phyloP scores from a whole-genome alignment of 2,329 filamentous ascomycete genomes.

The Colletotrichum zoysiae region DNA sequence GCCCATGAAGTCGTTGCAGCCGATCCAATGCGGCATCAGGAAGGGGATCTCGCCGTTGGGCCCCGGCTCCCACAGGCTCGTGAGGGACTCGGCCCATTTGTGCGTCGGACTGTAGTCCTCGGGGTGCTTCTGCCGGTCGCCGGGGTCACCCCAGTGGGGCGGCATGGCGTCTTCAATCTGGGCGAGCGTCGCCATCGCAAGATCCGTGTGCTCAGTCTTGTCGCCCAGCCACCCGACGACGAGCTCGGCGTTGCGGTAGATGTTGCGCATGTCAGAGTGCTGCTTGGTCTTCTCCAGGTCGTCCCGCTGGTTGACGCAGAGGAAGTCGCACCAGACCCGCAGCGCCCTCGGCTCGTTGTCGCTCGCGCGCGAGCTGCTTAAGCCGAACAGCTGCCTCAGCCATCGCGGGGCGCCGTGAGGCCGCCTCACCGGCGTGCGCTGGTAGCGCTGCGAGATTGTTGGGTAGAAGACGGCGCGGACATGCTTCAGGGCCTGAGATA shows the following conservation, averaged over 20 bases:
- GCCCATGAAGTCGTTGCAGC: constrained; percentile 48
- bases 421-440: constrained; percentile 36
- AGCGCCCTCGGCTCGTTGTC: constrained; percentile 35
- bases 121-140: constrained; percentile 49
- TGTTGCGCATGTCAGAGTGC: constrained; percentile 47
- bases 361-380: constrained; percentile 36
- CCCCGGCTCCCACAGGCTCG: constrained; percentile 45
- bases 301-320: constrained; percentile 49
- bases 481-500: constrained; percentile 49
- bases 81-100: constrained; percentile 48
- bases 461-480: constrained; percentile 51
- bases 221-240: constrained; percentile 52
- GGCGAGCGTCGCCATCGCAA: constrained; percentile 46
- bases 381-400: constrained; percentile 43
- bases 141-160: constrained; percentile 50
- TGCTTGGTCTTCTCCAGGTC: constrained; percentile 47
- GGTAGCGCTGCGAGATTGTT: constrained; percentile 44
- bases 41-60: constrained; percentile 44
- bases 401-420: constrained; percentile 43
- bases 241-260: constrained; percentile 49
- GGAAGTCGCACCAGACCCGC: constrained; percentile 50
- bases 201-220: constrained; percentile 47
- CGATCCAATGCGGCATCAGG: constrained; percentile 44
- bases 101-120: constrained; percentile 51
- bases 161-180: constrained; percentile 50